Evolutionary conservation across 768 basidiomycete genomes (phyloP), one percentile per base, ranked within the genome.

Genomic region (Hygrophoropsis aurantiaca): DNA sequence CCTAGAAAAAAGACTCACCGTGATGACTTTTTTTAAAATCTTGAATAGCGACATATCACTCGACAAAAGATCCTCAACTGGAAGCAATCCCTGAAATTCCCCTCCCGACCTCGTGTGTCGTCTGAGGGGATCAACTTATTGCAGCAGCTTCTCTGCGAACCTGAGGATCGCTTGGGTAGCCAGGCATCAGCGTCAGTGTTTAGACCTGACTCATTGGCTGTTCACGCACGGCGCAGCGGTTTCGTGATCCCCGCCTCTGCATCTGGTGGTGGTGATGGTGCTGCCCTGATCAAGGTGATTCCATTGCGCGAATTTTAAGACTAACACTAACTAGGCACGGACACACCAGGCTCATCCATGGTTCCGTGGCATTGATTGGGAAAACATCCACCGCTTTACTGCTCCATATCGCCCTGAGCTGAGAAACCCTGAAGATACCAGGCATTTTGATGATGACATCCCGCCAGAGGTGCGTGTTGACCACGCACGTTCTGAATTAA

Each of bases 21-120:
- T 32, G 45, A 51, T 57, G 23, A 51, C 44, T 55, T 53, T 48
- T 27, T 43, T 51, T 39, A 51, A 52, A 49, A 51, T 51, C 56
- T 54, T 59, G 56, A 47, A 50, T 58, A 92, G 89, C 82, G 95
- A 23, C 94, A 95, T 69, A 82, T 92, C 60, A 97, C 94, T 45
- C 80, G 94, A 50, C 92, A 97, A 73, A 98, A 95, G 75, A 97
- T 98, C 66, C 74, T 97, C 58, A 94, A 94, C 72, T 98, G 94
- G 94, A 85, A 84, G 52, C 85, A 86, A 63, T 80, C 87, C 20
- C 77, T 97, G 54, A 85, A 86, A 50, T 98, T 97, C 68, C 93
- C 94, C 5, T 67, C 82, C 21, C 80, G 84, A 51, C 93, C 93
- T 50, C 81, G 77, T 49, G 85, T 94, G 47, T 93, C 93, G 42